Conservation (phyloP, 2,329 filamentous ascomycete genomes). For the Coleophoma eucalyptorum region DNA sequence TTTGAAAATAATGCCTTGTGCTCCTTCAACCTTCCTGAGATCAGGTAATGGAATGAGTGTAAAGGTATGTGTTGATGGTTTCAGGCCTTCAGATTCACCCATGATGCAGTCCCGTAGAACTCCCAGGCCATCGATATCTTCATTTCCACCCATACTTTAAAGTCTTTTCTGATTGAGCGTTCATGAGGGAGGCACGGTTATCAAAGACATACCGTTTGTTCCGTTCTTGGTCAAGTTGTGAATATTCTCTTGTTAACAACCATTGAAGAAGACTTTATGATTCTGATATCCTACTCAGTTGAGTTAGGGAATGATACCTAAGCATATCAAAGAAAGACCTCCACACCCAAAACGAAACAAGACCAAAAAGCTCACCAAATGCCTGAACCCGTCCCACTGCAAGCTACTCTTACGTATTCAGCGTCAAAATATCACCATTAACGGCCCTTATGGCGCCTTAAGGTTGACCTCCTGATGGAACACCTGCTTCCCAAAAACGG, state of each 20-base stretch:
- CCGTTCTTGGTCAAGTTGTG: constrained; percentile 30
- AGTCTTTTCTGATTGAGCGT: background rate
- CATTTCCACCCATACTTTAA: constrained; percentile 39
- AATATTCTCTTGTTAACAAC: constrained; percentile 33
- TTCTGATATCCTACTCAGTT: constrained; percentile 33
- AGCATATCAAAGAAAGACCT: background rate
- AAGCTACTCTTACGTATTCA: constrained; percentile 53
- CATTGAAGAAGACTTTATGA: constrained; percentile 33
- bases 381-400: constrained; percentile 53
- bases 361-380: constrained; percentile 29
- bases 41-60: constrained; percentile 32
- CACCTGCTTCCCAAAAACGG: constrained; percentile 32
- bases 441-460: constrained; percentile 45
- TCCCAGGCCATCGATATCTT: constrained; percentile 49
- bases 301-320: background rate
- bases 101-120: constrained; percentile 48
- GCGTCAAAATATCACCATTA: constrained; percentile 58
- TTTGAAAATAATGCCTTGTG: constrained; percentile 39
- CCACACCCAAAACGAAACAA: background rate
- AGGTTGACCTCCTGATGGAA: constrained; percentile 51
- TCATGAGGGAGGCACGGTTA: background rate
- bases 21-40: constrained; percentile 35
- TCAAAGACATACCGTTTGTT: constrained; percentile 28
- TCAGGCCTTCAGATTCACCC: constrained; percentile 34
- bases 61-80: constrained; percentile 31